These are phyloP conservation scores for Ilex asprella DNA, from an alignment of 257 asterid species.

Conservation along the genomic window DNA sequence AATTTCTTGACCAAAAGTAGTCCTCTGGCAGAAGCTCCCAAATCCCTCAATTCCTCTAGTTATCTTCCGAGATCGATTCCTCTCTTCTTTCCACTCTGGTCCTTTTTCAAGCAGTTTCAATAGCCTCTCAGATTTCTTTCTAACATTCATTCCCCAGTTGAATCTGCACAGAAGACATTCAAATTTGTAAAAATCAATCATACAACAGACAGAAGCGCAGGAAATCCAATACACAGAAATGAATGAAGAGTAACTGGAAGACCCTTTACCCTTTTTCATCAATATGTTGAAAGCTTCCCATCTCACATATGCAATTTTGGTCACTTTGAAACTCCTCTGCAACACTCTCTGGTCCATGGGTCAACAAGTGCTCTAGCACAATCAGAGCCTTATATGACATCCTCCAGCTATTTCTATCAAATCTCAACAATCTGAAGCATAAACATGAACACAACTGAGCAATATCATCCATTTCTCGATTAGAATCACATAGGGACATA, in stretches of 20 bases:
- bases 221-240: neutral
- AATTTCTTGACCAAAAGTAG: slow-evolving; percentile 12
- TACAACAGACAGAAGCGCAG: neutral
- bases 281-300: slow-evolving; percentile 51
- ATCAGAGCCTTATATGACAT: slow-evolving; percentile 62
- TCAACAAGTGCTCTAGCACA: slow-evolving; percentile 70
- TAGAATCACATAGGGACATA: too few relatives aligned
- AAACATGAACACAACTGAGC: too few relatives aligned
- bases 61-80: slow-evolving; percentile 52
- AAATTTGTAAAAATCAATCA: neutral
- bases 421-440: slow-evolving; percentile 49
- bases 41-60: slow-evolving; percentile 85
- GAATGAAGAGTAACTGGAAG: neutral
- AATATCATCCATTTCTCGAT: too few relatives aligned
- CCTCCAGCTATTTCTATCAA: slow-evolving; percentile 66
- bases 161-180: slow-evolving; percentile 29
- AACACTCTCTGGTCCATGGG: slow-evolving; percentile 89
- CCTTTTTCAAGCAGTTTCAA: slow-evolving; percentile 61
- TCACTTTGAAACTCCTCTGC: slow-evolving; percentile 72
- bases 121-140: slow-evolving; percentile 56
- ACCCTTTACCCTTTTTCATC: slow-evolving; percentile 65
- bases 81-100: slow-evolving; percentile 60
- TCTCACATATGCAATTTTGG: slow-evolving; percentile 42
- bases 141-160: slow-evolving; percentile 69
- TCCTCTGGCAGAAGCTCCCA: slow-evolving; percentile 58